Conservation (phyloP, 73 alveolate species). For the Paramecium octaurelia region DNA sequence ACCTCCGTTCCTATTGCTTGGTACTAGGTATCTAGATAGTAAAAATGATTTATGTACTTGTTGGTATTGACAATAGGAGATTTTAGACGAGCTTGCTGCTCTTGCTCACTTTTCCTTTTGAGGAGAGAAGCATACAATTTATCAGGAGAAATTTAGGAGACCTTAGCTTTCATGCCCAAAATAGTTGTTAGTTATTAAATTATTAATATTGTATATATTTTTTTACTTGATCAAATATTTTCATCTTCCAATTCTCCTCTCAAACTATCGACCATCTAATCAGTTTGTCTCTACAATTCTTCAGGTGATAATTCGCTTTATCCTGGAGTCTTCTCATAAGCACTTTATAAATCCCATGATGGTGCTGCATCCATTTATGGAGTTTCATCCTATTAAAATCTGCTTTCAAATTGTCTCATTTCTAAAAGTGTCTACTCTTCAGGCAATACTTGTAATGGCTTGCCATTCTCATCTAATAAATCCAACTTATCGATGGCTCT, state of each 20-base stretch:
- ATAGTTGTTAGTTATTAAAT: slow-evolving; percentile 1
- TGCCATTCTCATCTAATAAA: not conserved
- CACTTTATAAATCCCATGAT: not conserved
- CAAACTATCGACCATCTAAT: not conserved
- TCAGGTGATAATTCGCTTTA: not conserved
- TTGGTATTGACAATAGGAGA: not conserved
- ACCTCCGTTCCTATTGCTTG: not conserved
- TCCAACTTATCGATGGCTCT: not conserved
- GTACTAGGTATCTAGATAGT: not conserved
- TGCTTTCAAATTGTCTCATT: not conserved
- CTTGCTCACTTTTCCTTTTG: not conserved
- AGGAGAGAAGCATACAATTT: slow-evolving; percentile 33
- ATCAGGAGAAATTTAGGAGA: not conserved
- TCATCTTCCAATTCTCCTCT: not conserved
- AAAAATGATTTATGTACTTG: not conserved
- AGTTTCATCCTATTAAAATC: not conserved
- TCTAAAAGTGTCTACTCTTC: not conserved
- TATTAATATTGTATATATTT: not conserved
- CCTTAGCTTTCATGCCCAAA: not conserved
- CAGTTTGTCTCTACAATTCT: not conserved
- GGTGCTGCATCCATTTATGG: not conserved
- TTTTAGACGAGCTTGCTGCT: not conserved
- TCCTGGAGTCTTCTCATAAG: not conserved
- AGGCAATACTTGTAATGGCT: not conserved
- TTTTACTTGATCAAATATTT: not conserved